Evolutionary conservation across 2,329 filamentous ascomycete species (phyloP), one percentile per base, ranked within the genome.

Genomic region (Coniochaeta sp.): DNA sequence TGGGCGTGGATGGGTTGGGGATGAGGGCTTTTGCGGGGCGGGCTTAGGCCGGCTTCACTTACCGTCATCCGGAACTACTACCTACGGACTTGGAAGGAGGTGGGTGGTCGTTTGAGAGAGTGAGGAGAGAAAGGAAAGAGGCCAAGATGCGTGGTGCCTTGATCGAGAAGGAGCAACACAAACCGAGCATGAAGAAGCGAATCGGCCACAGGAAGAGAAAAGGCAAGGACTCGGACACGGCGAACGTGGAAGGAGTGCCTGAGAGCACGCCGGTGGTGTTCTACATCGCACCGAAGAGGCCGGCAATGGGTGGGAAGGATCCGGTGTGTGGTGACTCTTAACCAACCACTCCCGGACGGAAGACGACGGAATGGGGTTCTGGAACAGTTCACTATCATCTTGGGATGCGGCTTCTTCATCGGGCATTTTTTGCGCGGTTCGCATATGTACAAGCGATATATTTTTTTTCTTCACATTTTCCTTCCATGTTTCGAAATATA

Each of bases 1-100:
- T 90, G 24, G 81, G 83, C 1, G 82, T 89, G 6, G 87, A 90
- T 64, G 82, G 84, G 2, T 83, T 89, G 65, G 67, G 65, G 7
- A 52, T 52, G 47, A 28, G 47, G 47, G 47, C 22, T 52, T 55
- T 68, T 58, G 57, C 64, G 77, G 81, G 61, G 6, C 19, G 55
- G 38, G 54, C 30, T n/a, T 56, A 56, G 54, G 34, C n/a, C 4
- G 54, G n/a, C 30, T 36, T 9, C 8, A 8, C 3, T 19, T 55
- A 7, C 52, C 10, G 19, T 6, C 6, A 34, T 6, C 6, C 6
- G 12, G 32, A 12, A 34, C 6, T 34, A 12, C 12, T 12, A 34
- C 32, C 32, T 34, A 6, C 32, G 32, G 32, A 12, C 32, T 34
- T 34, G 6, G 32, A 34, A 34, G 32, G 32, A 34, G 14, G 4